These are phyloP conservation scores for Pseudonectria foliicola DNA, from an alignment of 2,329 filamentous ascomycete species.

Conservation along the genomic window DNA sequence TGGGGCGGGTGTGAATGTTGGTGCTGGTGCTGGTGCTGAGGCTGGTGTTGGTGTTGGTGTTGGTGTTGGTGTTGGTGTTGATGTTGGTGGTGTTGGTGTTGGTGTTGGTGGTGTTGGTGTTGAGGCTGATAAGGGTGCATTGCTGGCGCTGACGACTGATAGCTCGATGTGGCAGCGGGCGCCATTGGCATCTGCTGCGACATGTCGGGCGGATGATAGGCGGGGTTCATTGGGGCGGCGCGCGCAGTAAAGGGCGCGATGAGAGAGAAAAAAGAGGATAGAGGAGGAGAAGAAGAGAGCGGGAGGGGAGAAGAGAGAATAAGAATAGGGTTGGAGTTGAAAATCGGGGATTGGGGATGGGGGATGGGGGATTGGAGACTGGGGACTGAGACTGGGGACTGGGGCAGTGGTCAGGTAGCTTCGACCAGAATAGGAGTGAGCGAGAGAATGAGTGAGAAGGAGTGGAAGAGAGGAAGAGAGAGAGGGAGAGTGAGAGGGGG, in stretches of 20 bases:
- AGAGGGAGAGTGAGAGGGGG: no score
- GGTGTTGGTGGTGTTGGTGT: slow-evolving; percentile 14
- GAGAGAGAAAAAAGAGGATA: not conserved
- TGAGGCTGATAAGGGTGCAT: slow-evolving; percentile 13
- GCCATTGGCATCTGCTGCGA: slow-evolving; percentile 25
- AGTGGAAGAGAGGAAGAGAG: no score
- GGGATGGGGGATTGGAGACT: no score
- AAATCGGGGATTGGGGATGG: not conserved
- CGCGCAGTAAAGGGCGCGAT: not conserved
- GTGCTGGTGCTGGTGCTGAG: slow-evolving; percentile 7
- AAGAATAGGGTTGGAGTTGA: slow-evolving; percentile 20
- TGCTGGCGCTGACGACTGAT: slow-evolving; percentile 15
- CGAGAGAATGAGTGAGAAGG: no score
- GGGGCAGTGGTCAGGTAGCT: no score
- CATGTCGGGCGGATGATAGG: slow-evolving; percentile 25
- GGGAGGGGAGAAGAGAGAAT: not conserved
- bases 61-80: slow-evolving; percentile 14
- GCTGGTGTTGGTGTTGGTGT: slow-evolving; percentile 16
- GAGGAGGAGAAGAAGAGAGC: not conserved
- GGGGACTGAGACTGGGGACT: no score
- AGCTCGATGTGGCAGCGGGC: slow-evolving; percentile 13
- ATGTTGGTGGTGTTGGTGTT: slow-evolving; percentile 15
- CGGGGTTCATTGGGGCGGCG: slow-evolving; percentile 21
- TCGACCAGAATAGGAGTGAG: no score
- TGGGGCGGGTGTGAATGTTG: slow-evolving; percentile 11